Conservation (phyloP, 371 early-diverging fungal genomes). For the Zancudomyces culisetae region DNA sequence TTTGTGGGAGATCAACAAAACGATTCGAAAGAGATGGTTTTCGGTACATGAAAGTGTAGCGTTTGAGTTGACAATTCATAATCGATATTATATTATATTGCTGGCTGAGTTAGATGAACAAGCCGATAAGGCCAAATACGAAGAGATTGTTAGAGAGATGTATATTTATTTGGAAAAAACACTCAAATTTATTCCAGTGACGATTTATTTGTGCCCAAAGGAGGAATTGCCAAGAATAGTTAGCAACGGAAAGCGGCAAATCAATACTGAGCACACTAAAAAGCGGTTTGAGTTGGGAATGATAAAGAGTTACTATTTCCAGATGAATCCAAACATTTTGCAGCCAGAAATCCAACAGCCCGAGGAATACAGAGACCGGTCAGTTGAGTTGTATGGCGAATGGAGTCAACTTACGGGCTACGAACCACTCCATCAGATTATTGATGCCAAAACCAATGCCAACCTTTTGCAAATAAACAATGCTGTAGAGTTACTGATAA, state of each 20-base stretch:
- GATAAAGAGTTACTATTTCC: conserved; percentile 14
- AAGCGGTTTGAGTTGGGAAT: conserved; percentile 38
- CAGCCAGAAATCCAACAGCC: conserved; percentile 8
- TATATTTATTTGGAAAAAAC: conserved; percentile 26
- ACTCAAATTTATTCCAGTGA: conserved; percentile 41
- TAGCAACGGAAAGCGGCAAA: conserved; percentile 43
- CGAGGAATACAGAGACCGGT: conserved; percentile 11
- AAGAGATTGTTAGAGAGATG: conserved; percentile 31
- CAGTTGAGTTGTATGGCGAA: conserved; percentile 18
- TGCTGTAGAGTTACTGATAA: conserved; percentile 43
- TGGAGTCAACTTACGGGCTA: conserved; percentile 56
- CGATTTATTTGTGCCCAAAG: conserved; percentile 32
- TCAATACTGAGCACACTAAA: conserved; percentile 44
- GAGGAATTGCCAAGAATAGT: conserved; percentile 42
- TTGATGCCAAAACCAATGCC: conserved; percentile 38
- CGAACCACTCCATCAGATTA: conserved; percentile 34
- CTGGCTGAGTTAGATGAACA: conserved; percentile 33
- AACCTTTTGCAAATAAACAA: conserved; percentile 41
- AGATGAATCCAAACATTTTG: conserved; percentile 5
- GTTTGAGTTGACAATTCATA: conserved; percentile 40
- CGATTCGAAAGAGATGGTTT: conserved; percentile 8
- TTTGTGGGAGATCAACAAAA: conserved; percentile 13
- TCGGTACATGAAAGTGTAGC: conserved; percentile 25
- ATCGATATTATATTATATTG: conserved; percentile 46
- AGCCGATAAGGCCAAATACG: conserved; percentile 18